phyloP scores from a whole-genome alignment of 2,329 filamentous ascomycete genomes.

The Trichoderma sp. region DNA sequence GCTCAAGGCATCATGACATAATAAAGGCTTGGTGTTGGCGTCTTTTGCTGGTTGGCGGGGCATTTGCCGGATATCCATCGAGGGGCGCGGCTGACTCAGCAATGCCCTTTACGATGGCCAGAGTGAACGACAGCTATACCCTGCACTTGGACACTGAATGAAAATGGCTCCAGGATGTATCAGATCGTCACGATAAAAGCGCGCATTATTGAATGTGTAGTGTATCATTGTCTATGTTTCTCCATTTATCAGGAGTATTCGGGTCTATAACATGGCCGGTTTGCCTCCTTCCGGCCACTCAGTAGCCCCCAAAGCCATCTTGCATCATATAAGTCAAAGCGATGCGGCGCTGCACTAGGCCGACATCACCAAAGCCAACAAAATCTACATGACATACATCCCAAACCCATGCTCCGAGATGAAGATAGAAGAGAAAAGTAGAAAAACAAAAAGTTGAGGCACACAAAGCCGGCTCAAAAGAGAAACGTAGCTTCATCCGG shows the following conservation, averaged over 20 bases:
- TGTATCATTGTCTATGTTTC: not conserved
- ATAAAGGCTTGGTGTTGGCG: not conserved
- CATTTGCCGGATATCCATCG: slow-evolving; percentile 10
- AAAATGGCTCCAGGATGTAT: not conserved
- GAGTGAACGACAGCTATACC: not conserved
- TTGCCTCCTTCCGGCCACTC: not conserved
- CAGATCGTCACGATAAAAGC: not conserved
- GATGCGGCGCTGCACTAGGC: slow-evolving; percentile 22
- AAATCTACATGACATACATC: slow-evolving; percentile 19
- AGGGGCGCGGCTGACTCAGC: slow-evolving; percentile 16
- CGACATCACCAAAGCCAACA: slow-evolving; percentile 15
- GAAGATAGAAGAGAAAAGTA: not conserved
- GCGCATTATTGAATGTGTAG: not conserved
- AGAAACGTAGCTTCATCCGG: not conserved
- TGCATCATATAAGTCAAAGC: slow-evolving; percentile 12
- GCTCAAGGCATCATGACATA: not conserved
- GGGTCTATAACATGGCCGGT: not conserved
- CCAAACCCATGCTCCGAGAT: slow-evolving; percentile 7
- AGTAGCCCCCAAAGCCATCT: not conserved
- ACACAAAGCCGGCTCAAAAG: not conserved
- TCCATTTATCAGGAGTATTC: not conserved
- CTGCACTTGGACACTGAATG: not conserved
- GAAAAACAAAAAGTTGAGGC: not conserved
- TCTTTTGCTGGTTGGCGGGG: slow-evolving; percentile 21
- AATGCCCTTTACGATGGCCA: not conserved